Evolutionary conservation across 2,329 filamentous ascomycete species (phyloP).

Genomic region (Venturia asperata): DNA sequence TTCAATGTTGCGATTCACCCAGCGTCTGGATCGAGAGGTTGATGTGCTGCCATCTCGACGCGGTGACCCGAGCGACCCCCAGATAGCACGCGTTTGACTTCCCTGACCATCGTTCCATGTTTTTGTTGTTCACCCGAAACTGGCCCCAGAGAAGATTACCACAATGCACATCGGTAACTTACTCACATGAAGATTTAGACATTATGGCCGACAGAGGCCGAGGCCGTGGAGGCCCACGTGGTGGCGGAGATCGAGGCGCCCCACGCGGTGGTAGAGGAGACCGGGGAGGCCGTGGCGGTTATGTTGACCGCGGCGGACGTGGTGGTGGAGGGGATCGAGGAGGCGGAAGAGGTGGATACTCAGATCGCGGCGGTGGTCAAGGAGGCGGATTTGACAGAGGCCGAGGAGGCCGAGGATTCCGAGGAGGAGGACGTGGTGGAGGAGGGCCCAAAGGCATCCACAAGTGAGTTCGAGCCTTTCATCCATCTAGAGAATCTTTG

Average conservation of each 20-base stretch:
- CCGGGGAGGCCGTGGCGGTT: constrained; percentile 11
- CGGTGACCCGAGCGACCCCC: too few relatives aligned
- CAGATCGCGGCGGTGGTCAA: constrained; percentile 13
- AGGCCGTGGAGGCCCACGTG: constrained; percentile 15
- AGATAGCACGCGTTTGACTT: too few relatives aligned
- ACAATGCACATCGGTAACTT: not conserved
- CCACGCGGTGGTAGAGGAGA: constrained; percentile 16
- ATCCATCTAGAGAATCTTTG: not conserved
- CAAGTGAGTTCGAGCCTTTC: not conserved
- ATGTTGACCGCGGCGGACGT: constrained; percentile 8
- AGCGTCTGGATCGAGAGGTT: too few relatives aligned
- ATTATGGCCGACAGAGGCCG: constrained; percentile 2
- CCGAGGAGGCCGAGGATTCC: not conserved
- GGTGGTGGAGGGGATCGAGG: constrained; percentile 17
- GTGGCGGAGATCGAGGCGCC: constrained; percentile 16
- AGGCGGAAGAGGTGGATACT: constrained; percentile 18
- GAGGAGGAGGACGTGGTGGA: not conserved
- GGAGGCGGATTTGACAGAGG: constrained; percentile 11
- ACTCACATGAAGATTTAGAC: not conserved
- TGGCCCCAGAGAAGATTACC: too few relatives aligned
- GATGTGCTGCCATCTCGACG: too few relatives aligned
- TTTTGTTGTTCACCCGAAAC: too few relatives aligned
- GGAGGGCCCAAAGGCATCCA: not conserved
- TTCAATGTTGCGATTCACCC: too few relatives aligned
- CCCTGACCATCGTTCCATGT: too few relatives aligned